These are phyloP conservation scores for Cercophora sp. DNA, from an alignment of 495 filamentous ascomycete species.

Conservation along the genomic window DNA sequence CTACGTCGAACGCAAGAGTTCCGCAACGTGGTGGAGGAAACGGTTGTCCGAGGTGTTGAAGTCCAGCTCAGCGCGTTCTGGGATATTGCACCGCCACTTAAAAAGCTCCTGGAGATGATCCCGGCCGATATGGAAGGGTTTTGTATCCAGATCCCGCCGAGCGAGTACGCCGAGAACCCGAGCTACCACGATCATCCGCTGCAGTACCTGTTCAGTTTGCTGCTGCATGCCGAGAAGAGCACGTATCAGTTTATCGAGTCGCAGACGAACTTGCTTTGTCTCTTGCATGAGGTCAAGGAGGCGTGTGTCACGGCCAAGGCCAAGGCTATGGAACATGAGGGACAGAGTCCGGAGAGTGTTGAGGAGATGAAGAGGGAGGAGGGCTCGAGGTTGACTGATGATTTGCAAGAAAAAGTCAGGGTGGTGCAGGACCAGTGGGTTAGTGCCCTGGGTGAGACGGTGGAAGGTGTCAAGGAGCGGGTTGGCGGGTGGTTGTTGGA, in stretches of 20 bases:
- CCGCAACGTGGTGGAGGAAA: conserved; percentile 74
- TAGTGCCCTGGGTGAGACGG: conserved; percentile 47
- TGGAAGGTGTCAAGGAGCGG: conserved; percentile 49
- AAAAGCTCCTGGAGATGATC: conserved; percentile 71
- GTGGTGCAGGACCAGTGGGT: conserved; percentile 85
- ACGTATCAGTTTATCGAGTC: conserved; percentile 96
- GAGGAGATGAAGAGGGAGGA: conserved; percentile 60
- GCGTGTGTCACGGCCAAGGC: conserved; percentile 62
- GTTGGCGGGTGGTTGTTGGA: conserved; percentile 62
- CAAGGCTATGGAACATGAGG: conserved; percentile 52
- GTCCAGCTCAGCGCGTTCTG: conserved; percentile 89
- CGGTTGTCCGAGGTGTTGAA: conserved; percentile 83
- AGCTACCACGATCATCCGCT: conserved; percentile 71
- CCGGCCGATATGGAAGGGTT: conserved; percentile 51
- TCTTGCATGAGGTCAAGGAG: conserved; percentile 88
- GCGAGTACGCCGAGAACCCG: conserved; percentile 83
- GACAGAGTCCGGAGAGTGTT: conserved; percentile 53
- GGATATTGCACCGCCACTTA: conserved; percentile 87
- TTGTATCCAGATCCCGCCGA: conserved; percentile 62
- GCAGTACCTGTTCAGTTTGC: conserved; percentile 80
- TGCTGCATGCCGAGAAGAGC: conserved; percentile 81
- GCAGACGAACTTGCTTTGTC: conserved; percentile 88
- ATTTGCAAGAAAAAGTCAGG: conserved; percentile 85
- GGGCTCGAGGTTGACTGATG: conserved; percentile 67
- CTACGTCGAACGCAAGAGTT: conserved; percentile 73